Percentiles rank a stretch among this genome's conserved stretches.
Evolutionary conservation across 176 grass and related monocot genomes (phyloP).

Genomic region (Hyparrhenia diplandra): DNA sequence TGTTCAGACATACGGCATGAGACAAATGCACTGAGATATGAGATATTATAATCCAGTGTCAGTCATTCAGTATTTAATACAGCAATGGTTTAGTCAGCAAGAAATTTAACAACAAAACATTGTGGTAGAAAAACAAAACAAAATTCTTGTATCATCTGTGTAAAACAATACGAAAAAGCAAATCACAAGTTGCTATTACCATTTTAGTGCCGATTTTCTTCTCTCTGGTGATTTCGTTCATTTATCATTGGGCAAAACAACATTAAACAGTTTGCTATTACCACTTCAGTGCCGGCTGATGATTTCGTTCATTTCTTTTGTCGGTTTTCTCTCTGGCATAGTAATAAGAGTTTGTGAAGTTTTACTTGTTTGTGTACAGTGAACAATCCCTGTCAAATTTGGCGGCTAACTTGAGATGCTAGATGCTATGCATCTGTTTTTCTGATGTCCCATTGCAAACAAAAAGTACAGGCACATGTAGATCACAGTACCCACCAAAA

Average conservation of each 20-base stretch:
- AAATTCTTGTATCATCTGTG: neutral
- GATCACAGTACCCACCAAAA: neutral
- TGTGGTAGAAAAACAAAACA: neutral
- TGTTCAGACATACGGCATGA: conserved; percentile 1
- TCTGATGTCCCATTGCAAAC: neutral
- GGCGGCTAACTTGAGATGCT: conserved; percentile 39
- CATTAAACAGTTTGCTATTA: too few relatives aligned
- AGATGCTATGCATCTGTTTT: conserved; percentile 16
- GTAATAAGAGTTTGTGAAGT: neutral
- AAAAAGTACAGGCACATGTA: conserved; percentile 27
- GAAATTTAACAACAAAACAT: neutral
- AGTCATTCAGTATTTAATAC: conserved; percentile 6
- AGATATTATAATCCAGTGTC: conserved; percentile 5
- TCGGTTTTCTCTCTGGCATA: neutral
- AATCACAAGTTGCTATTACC: neutral
- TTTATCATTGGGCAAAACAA: too few relatives aligned
- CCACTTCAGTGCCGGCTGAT: too few relatives aligned
- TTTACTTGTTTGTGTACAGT: neutral
- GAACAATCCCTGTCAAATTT: conserved; percentile 36
- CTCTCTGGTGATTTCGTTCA: neutral
- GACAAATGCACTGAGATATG: neutral
- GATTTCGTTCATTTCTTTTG: neutral
- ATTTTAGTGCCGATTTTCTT: neutral
- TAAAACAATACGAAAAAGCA: neutral
- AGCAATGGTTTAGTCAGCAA: neutral